Base-by-base conservation (phyloP, 163 green algal species). In the Scenedesmus sp. region DNA sequence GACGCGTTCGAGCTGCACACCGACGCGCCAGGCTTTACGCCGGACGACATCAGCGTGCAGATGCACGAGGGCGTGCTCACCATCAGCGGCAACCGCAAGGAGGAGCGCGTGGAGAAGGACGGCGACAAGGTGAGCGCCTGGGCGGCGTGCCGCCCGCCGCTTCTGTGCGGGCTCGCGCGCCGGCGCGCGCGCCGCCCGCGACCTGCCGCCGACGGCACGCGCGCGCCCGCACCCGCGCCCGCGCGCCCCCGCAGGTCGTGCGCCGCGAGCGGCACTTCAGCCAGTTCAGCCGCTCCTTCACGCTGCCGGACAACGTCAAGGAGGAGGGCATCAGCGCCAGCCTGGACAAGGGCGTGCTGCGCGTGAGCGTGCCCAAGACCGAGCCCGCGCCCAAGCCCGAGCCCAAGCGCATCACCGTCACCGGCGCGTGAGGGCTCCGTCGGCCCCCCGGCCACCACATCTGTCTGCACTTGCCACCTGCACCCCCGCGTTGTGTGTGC, bases 331-430 rank as follows among this genome's bases (percentile, higher is more conserved):
- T 87, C 51, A 60, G 1, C n/a, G 82, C 82, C 24, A 56, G 22
- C 50, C 65, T 87, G 64, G 77, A 81, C 60, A 81, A 84, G 24
- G 82, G 82, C 47, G 70, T 87, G 56, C 76, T 87, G 18, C 70
- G 26, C n/a, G 82, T 87, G 39, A 82, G 22, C 0, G 63, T 87
- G 47, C 76, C 82, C 28, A 87, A 87, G 76, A 36, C 44, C 5
- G 74, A 67, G 42, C 74, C 74, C 1, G 34, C 51, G 28, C n/a
- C 74, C 34, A 70, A 69, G 63, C 74, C 74, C 3, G 50, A 66
- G 13, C 74, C 74, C 26, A 81, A 75, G 74, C 42, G 63, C 29
- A 81, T 81, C 62, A 6, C 47, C 14, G 60, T 81, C 73, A 65
- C 11, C n/a, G 45, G 58, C 39, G 39, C 6, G 39, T 47, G 39